These are phyloP conservation scores for Torulaspora delbrueckii DNA, from an alignment of 805 yeast species.

Conservation along the genomic window DNA sequence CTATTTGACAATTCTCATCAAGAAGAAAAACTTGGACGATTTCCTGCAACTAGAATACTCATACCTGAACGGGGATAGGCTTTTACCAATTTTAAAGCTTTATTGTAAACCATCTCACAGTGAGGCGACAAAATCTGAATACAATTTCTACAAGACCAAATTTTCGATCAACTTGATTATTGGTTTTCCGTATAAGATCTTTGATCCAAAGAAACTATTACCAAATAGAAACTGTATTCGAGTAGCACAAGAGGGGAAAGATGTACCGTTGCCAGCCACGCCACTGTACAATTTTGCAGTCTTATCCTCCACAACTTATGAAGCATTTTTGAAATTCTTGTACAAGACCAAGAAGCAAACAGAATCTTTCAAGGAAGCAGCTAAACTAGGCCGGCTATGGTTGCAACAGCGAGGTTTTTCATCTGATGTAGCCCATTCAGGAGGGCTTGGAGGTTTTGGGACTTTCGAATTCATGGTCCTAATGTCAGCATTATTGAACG, in stretches of 20 bases:
- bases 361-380: slow-evolving; percentile 82
- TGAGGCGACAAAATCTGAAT: slow-evolving; percentile 28
- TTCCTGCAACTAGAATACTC: slow-evolving; percentile 54
- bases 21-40: slow-evolving; percentile 46
- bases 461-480: slow-evolving; percentile 81
- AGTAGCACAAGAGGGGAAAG: slow-evolving; percentile 46
- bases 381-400: slow-evolving; percentile 85
- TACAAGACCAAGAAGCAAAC: slow-evolving; percentile 72
- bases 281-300: slow-evolving; percentile 83
- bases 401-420: slow-evolving; percentile 78
- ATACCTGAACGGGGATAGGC: slow-evolving; percentile 67
- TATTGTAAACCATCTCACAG: slow-evolving; percentile 38
- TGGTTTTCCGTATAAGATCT: slow-evolving; percentile 65
- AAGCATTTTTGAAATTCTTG: slow-evolving; percentile 66
- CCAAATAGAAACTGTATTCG: slow-evolving; percentile 82
- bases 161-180: slow-evolving; percentile 67
- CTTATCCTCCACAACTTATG: slow-evolving; percentile 61
- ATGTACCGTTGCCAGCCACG: slow-evolving; percentile 54
- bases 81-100: slow-evolving; percentile 69
- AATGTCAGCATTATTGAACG: slow-evolving; percentile 75
- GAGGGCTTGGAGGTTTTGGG: slow-evolving; percentile 69
- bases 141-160: slow-evolving; percentile 62
- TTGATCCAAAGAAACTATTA: slow-evolving; percentile 68
- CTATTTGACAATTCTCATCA: slow-evolving; percentile 49
- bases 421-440: slow-evolving; percentile 53